These are phyloP conservation scores for Chlorella sp. DNA, from an alignment of 139 green algal genomes.

Conservation along the genomic window DNA sequence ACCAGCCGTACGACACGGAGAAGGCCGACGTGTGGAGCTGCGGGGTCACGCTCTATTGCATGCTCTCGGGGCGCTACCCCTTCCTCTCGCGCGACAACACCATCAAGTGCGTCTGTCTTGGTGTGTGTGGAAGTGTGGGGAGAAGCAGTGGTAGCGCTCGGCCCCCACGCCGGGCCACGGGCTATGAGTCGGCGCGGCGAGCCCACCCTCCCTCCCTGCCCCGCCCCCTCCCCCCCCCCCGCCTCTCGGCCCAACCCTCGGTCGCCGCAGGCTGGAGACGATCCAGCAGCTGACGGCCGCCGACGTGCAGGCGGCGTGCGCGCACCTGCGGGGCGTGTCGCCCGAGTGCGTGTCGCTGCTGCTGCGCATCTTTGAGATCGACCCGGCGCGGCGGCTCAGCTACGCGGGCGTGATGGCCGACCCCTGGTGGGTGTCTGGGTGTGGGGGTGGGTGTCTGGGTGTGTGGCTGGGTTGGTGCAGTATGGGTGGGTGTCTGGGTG, in stretches of 20 bases:
- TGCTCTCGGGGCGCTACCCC: conserved; percentile 46
- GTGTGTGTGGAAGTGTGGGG: too few species aligned
- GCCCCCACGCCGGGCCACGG: too few species aligned
- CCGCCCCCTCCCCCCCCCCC: background rate
- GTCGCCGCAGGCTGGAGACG: conserved; percentile 22
- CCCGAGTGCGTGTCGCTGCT: conserved; percentile 59
- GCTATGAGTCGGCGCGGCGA: background rate
- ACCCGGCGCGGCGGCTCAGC: conserved; percentile 51
- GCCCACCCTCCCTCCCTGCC: background rate
- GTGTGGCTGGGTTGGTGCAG: too few species aligned
- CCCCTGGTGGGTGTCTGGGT: background rate
- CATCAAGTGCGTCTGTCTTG: too few species aligned
- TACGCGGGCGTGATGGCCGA: conserved; percentile 69
- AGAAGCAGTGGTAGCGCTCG: too few species aligned
- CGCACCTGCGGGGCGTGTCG: conserved; percentile 24
- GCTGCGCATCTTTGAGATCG: conserved; percentile 64
- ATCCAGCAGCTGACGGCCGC: conserved; percentile 31
- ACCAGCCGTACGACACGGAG: conserved; percentile 42
- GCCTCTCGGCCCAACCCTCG: too few species aligned
- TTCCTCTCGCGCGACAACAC: too few species aligned
- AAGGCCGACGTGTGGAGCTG: conserved; percentile 49
- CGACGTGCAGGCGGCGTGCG: conserved; percentile 27
- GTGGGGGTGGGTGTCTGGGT: too few species aligned
- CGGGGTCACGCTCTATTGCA: conserved; percentile 52
- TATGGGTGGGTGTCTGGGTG: background rate